A percentile compares a stretch with the other conserved stretches of the same genome.
phyloP scores from a whole-genome alignment of 495 filamentous ascomycete genomes.

The Hypoxylon crocopeplum region DNA sequence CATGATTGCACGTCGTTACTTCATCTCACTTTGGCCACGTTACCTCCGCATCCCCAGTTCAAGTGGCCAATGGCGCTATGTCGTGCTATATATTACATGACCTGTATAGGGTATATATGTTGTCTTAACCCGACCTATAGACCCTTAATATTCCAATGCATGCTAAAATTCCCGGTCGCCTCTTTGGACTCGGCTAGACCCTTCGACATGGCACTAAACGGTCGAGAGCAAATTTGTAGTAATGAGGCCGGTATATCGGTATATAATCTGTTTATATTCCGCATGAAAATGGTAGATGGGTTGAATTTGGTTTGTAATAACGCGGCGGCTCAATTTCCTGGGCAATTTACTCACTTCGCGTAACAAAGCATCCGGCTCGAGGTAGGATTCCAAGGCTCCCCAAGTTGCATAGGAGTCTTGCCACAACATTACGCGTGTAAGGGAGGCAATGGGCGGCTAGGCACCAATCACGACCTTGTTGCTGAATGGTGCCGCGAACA shows the following conservation, averaged over 20 bases:
- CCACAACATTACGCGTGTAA: conserved; percentile 9
- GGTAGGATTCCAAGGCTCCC: background rate
- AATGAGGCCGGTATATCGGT: conserved; percentile 2
- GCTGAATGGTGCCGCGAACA: background rate
- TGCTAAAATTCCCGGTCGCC: conserved; percentile 18
- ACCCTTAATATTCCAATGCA: conserved; percentile 23
- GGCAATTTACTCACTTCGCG: conserved; percentile 12
- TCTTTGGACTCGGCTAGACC: conserved; percentile 28
- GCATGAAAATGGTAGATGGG: background rate
- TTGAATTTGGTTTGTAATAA: conserved; percentile 11
- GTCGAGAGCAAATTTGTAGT: conserved; percentile 3
- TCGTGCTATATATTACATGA: conserved; percentile 7
- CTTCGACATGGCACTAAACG: background rate
- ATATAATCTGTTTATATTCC: conserved; percentile 6
- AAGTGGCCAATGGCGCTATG: conserved; percentile 4
- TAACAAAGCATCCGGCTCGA: conserved; percentile 1
- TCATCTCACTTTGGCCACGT: conserved; percentile 6
- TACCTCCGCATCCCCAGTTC: background rate
- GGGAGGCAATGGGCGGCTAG: background rate
- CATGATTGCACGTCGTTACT: background rate
- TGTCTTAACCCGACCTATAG: conserved; percentile 2
- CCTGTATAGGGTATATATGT: background rate
- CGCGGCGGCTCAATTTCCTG: conserved; percentile 27
- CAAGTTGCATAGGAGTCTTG: background rate
- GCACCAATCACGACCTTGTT: background rate